Evolutionary conservation across 2,329 filamentous ascomycete genomes (phyloP), one percentile per base, ranked within the genome.

Genomic region (Colletotrichum simmondsii): DNA sequence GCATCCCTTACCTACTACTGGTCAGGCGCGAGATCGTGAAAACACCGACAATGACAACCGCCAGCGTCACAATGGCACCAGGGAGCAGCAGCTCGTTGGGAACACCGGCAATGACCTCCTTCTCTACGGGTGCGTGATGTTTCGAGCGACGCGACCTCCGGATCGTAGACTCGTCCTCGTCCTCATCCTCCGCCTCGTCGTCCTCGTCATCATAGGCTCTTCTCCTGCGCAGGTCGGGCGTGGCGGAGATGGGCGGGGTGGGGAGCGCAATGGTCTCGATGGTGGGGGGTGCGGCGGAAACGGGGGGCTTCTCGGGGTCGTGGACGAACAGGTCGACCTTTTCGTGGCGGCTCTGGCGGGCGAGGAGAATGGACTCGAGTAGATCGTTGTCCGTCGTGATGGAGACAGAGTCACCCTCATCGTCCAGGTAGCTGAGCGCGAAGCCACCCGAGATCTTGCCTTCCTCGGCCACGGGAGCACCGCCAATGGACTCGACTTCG

Each of bases 301-400:
- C 88, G 0, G 95, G 94, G n/a, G 96, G 92, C 84, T 97, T 93
- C 75, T 95, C 91, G 1, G 96, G 95, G 78, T 99, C 94, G 81
- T 99, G 97, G 14, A 98, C 95, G 78, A 98, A 98, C 19, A 99
- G 89, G 79, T 99, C 97, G 24, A 99, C 97, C 88, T 99, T 99
- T 77, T 98, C 97, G 58, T 91, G 92, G 77, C 88, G 91, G 58
- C 90, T 89, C 71, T 93, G 92, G 73, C 94, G 92, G 5, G 96
- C 94, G 32, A 98, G 89, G 24, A 92, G 88, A 76, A 99, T 94
- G 2, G 97, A 95, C 83, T 99, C 97, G 2, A 97, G 85, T 54
- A 99, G 89, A 80, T 99, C 97, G 76, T 96, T 93, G 79, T 98
- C 95, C 0, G 96, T 97, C 12, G 97, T 99, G 81, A 99, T 98